Conservation (phyloP, 2,329 filamentous ascomycete genomes). For the Teratosphaeriaceae sp. region DNA sequence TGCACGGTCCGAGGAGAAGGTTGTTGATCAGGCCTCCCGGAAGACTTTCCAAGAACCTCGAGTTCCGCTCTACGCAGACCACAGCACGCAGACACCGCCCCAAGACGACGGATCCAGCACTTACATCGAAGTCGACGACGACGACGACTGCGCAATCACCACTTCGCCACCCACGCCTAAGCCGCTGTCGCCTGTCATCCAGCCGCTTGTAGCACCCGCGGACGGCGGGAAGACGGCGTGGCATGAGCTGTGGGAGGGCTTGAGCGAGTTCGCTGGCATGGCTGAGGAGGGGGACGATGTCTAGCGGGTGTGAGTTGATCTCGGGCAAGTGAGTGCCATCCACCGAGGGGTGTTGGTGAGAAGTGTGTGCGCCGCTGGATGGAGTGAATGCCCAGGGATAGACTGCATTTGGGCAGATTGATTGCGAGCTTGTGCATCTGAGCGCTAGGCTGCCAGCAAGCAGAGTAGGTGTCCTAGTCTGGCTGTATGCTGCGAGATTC, state of each 20-base stretch:
- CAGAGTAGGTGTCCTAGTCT: too few species aligned
- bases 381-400: too few species aligned
- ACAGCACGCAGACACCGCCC: slow-evolving; percentile 7
- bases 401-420: too few species aligned
- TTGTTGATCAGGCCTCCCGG: too few species aligned
- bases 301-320: neutral
- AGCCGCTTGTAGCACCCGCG: slow-evolving; percentile 5
- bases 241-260: slow-evolving; percentile 29
- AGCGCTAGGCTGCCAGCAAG: too few species aligned
- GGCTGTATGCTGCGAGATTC: too few species aligned
- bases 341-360: neutral
- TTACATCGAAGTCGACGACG: slow-evolving; percentile 7
- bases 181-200: slow-evolving; percentile 4
- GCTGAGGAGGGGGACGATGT: slow-evolving; percentile 13
- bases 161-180: slow-evolving; percentile 13
- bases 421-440: too few species aligned
- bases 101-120: neutral
- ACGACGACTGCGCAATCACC: slow-evolving; percentile 20
- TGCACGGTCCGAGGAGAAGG: too few species aligned
- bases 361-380: neutral
- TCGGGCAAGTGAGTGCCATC: too few species aligned
- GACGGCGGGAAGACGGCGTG: slow-evolving; percentile 23
- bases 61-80: slow-evolving; percentile 10
- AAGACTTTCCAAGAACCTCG: too few species aligned
- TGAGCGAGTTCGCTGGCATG: slow-evolving; percentile 27